Conservation (phyloP, 2,329 filamentous ascomycete genomes). For the Bipolaris sorokiniana region DNA sequence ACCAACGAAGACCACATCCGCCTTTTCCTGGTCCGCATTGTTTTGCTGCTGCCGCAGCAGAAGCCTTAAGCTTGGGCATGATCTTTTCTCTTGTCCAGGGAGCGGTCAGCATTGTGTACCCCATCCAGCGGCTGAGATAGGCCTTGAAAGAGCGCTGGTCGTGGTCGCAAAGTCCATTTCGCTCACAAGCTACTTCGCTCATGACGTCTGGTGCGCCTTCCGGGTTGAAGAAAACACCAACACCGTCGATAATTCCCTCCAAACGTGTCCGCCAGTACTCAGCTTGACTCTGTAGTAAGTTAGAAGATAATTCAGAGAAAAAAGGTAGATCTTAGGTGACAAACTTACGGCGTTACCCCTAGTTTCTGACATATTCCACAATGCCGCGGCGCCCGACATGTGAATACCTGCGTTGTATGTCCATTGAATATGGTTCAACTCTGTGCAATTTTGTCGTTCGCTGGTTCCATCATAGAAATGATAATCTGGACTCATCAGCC, state of each 20-base stretch:
- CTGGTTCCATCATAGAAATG: slow-evolving; percentile 54
- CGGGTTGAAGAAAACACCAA: slow-evolving; percentile 51
- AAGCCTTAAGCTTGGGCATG: slow-evolving; percentile 58
- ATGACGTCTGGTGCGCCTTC: slow-evolving; percentile 55
- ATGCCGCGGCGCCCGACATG: slow-evolving; percentile 52
- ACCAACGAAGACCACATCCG: slow-evolving; percentile 55
- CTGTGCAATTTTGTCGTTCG: slow-evolving; percentile 51
- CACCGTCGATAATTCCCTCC: slow-evolving; percentile 40
- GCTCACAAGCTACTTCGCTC: slow-evolving; percentile 55
- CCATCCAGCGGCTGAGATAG: slow-evolving; percentile 52
- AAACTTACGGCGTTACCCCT: slow-evolving; percentile 33
- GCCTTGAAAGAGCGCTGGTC: slow-evolving; percentile 56
- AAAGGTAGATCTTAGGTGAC: no score
- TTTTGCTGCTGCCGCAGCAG: slow-evolving; percentile 61
- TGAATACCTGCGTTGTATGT: slow-evolving; percentile 55
- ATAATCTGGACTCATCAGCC: slow-evolving; percentile 56
- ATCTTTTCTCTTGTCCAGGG: slow-evolving; percentile 49
- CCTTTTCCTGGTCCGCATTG: slow-evolving; percentile 60
- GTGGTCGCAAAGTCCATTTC: slow-evolving; percentile 51
- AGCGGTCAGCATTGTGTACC: slow-evolving; percentile 46
- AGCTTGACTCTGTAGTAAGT: slow-evolving; percentile 21
- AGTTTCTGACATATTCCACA: slow-evolving; percentile 54
- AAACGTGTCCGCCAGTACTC: slow-evolving; percentile 33
- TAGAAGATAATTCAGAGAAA: slow-evolving; percentile 13
- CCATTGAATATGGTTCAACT: slow-evolving; percentile 54